A percentile compares a stretch with the other conserved stretches of the same genome.
Conservation (phyloP, 352 stramenopile genomes). For the Phytophthora pinifolia region DNA sequence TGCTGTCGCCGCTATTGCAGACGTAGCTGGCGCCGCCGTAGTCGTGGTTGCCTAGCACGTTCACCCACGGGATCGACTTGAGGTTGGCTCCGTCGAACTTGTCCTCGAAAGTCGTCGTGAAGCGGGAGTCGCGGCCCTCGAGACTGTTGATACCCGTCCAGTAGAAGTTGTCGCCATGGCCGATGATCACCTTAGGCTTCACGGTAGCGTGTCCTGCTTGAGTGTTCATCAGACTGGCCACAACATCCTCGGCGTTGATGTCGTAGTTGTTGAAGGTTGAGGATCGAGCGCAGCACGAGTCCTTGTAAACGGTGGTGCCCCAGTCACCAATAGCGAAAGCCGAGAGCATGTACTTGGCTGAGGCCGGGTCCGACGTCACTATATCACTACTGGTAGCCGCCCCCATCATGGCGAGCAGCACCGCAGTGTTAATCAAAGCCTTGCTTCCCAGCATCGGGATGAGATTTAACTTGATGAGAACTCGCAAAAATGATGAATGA, state of each 20-base stretch:
- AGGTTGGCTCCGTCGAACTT: conserved; percentile 11
- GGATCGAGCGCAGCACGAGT: conserved; percentile 35
- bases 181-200: conserved; percentile 34
- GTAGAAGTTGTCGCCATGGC: conserved; percentile 17
- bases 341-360: conserved; percentile 5
- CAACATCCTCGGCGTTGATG: conserved; percentile 29
- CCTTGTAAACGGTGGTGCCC: conserved; percentile 29
- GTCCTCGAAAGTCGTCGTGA: conserved; percentile 6
- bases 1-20: conserved; percentile 8
- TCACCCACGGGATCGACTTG: conserved; percentile 16
- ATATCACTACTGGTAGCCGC: background rate
- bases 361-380: background rate
- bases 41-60: conserved; percentile 17
- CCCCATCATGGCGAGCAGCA: background rate
- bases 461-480: too few species aligned
- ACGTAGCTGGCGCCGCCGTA: conserved; percentile 16
- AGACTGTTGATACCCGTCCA: conserved; percentile 20
- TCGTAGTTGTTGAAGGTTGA: conserved; percentile 37
- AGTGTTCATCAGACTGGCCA: conserved; percentile 34
- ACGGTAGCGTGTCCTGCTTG: conserved; percentile 30
- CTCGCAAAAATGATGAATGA: too few species aligned
- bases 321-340: conserved; percentile 41
- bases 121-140: conserved; percentile 11
- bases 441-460: background rate
- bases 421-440: conserved; percentile 1